Evolutionary conservation across 805 yeast species (phyloP), one percentile per base, ranked within the genome.

Genomic region (Zygosaccharomyces rouxii): DNA sequence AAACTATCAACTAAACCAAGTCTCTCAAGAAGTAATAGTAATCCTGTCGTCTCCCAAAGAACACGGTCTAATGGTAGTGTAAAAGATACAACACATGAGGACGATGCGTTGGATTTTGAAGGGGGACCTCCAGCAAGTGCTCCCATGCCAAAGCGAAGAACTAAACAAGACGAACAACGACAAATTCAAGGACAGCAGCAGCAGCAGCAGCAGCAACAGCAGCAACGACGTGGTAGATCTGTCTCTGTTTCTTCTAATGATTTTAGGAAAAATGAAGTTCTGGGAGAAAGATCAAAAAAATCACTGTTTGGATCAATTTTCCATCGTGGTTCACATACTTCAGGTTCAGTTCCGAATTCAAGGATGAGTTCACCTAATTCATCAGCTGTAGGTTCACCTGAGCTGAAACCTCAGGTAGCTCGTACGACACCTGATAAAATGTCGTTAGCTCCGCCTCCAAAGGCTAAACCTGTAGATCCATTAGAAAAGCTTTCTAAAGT

Each of bases 1-100:
- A 81, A 83, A 35, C 73, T 33, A 35, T 22, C 35, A 80, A 78
- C 28, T 67, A 80, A 77, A 53, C 60, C 48, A n/a, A 44, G 48
- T 13, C 14, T 14, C 13, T 7, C 43, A 14, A 40, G 21, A 26
- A 25, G 25, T 4, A 31, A 31, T 31, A 35, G 28, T 22, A 22
- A 22, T 13, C 29, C 38, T 14, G 35, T 11, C 6, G 37, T 21
- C 21, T 30, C 19, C 3, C 31, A 31, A 33, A 45, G 38, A 14
- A 25, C 48, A 19, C 38, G 29, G 13, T 25, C 48, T 21, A 26
- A 30, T 18, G 42, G 37, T 7, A 26, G 35, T 16, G 33, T 23
- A 5, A 22, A 21, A 16, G 28, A 28, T 9, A n/a, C 46, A 3
- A 10, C 9, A 1, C 7, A 9, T 14, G 22, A 23, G 3, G 23